Percentiles rank a stretch among this genome's conserved stretches.
Conservation (phyloP, 768 basidiomycete species). For the Termitomyces sp. region DNA sequence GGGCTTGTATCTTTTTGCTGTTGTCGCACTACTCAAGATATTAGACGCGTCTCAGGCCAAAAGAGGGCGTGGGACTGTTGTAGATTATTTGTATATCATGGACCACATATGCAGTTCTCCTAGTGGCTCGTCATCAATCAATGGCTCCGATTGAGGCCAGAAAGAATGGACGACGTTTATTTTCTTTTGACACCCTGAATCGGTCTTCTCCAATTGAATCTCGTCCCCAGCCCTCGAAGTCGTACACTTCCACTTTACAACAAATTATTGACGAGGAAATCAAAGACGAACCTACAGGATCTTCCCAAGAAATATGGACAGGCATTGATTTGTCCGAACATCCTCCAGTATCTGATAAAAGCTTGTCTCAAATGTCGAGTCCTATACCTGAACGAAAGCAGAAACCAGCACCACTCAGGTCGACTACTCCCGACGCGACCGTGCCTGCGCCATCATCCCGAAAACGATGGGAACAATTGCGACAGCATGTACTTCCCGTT, state of each 20-base stretch:
- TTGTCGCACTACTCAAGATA: too few species aligned
- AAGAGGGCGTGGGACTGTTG: neutral
- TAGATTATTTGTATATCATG: neutral
- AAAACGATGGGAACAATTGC: slow-evolving; percentile 46
- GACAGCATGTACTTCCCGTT: slow-evolving; percentile 45
- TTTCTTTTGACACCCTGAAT: slow-evolving; percentile 20
- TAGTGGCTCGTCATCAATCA: neutral
- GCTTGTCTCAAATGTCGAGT: neutral
- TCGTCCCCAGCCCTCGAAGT: slow-evolving; percentile 2
- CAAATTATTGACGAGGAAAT: slow-evolving; percentile 6
- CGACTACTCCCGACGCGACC: slow-evolving; percentile 42
- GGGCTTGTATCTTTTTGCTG: neutral
- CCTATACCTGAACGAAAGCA: slow-evolving; percentile 9
- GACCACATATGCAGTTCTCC: neutral
- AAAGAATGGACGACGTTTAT: slow-evolving; percentile 16
- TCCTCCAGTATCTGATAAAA: neutral
- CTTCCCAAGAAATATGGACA: slow-evolving; percentile 8
- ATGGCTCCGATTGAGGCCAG: slow-evolving; percentile 14
- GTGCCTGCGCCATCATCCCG: slow-evolving; percentile 33
- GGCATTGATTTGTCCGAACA: slow-evolving; percentile 6
- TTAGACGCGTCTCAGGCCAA: neutral
- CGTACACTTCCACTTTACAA: slow-evolving; percentile 2
- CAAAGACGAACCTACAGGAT: neutral
- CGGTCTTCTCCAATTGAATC: slow-evolving; percentile 1
- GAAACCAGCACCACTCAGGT: slow-evolving; percentile 11